Base-by-base conservation (phyloP, 2,329 filamentous ascomycete genomes). In the Colletotrichum tofieldiae region DNA sequence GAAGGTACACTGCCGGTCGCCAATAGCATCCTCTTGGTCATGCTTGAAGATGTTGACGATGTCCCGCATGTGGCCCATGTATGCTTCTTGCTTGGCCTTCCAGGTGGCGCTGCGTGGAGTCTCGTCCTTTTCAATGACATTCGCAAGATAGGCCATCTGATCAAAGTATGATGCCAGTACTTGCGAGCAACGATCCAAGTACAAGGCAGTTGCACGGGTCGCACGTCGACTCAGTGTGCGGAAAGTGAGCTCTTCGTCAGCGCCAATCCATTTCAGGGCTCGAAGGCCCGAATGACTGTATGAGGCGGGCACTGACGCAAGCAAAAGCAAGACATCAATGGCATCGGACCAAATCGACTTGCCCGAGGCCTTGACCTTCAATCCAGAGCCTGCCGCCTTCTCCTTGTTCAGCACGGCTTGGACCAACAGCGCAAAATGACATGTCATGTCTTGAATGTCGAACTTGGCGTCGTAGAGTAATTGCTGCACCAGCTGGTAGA, bases 401-500 rank as follows among this genome's bases (percentile, higher is more conserved):
- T 72, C 69, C 2, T 43, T 23, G 52, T 37, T 26, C 5, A 69
- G n/a, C 3, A 32, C 5, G 35, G 32, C 43, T 7, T 18, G 37
- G 32, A 65, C 32, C 18, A 72, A 35, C 5, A 41, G 2, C 29
- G 16, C 29, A 12, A 64, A 7, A 29, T 52, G 49, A 5, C 39
- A 51, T 16, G 65, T 49, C 5, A 75, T 54, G 26, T 72, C 67
- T 1, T 79, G 74, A 3, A 76, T 70, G 14, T 81, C 77, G 73
- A 82, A 77, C 23, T 77, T 73, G 3, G 75, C 77, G 32, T 75
- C 74, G 16, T 75, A 77, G 2, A 83, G 68, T 2, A 77, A 75
- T 65, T 78, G 77, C 49, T 82, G 79, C 1, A 79, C 62, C 18
- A 78, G 67, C 20, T 78, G 61, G 52, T 83, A 83, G 5, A 75